Conservation (phyloP, 768 basidiomycete genomes). For the Harrya chromipes region DNA sequence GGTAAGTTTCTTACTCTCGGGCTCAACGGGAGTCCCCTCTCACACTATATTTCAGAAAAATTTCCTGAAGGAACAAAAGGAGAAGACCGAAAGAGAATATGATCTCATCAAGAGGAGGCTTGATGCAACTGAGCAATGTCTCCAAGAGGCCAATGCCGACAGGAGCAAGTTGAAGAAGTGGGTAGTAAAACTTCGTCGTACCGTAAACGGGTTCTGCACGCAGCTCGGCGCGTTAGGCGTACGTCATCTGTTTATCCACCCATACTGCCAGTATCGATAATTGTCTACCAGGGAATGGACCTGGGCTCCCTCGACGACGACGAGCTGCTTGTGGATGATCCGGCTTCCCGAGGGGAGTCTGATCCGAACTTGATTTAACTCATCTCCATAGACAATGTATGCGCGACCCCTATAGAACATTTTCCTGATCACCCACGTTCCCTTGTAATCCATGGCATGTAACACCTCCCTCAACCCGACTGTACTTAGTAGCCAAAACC, state of each 20-base stretch:
- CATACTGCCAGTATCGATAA: background rate
- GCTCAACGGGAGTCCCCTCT: background rate
- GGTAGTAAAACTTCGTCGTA: constrained; percentile 9
- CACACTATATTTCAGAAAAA: constrained; percentile 9
- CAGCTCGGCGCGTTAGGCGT: constrained; percentile 14
- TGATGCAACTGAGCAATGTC: constrained; percentile 16
- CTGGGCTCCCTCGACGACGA: background rate
- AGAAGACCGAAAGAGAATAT: constrained; percentile 14
- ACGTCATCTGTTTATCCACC: background rate
- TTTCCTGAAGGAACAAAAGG: constrained; percentile 14
- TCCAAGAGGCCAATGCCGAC: constrained; percentile 17
- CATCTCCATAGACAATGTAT: too few species aligned
- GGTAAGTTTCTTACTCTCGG: constrained; percentile 3
- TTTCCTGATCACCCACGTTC: too few species aligned
- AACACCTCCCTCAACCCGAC: too few species aligned
- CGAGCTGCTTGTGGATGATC: constrained; percentile 2
- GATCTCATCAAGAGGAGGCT: constrained; percentile 14
- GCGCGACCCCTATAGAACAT: too few species aligned
- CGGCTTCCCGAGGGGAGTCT: background rate
- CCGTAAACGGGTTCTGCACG: constrained; percentile 8
- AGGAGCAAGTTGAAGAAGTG: constrained; percentile 7
- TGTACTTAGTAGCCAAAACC: too few species aligned
- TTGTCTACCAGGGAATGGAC: constrained; percentile 10
- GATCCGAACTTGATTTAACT: background rate
- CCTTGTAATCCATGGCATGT: too few species aligned